Conservation (phyloP, 2,329 filamentous ascomycete species). For the Cytospora mali region DNA sequence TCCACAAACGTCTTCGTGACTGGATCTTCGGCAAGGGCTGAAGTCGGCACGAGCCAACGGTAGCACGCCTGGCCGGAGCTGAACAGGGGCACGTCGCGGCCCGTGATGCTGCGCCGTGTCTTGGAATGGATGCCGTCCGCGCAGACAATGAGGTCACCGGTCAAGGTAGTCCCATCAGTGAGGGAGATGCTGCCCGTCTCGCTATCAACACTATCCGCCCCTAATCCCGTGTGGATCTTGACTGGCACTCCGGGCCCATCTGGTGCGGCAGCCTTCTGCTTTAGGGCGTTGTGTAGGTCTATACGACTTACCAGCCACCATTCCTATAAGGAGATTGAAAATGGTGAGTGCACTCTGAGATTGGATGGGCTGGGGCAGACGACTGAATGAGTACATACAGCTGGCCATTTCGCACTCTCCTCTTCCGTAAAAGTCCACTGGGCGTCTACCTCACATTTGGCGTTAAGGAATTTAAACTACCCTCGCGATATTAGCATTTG, state of each 20-base stretch:
- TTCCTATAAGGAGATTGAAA: neutral
- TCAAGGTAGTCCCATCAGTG: conserved; percentile 19
- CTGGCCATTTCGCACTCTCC: conserved; percentile 10
- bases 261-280: conserved; percentile 14
- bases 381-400: conserved; percentile 12
- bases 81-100: conserved; percentile 11
- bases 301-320: conserved; percentile 24
- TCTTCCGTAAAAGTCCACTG: conserved; percentile 1
- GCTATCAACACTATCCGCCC: conserved; percentile 11
- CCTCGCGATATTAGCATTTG: neutral
- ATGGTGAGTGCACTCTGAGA: neutral
- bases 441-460: conserved; percentile 5
- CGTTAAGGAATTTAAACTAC: conserved; percentile 21
- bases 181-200: conserved; percentile 18
- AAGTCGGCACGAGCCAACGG: conserved; percentile 20
- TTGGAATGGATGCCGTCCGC: conserved; percentile 24
- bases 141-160: conserved; percentile 23
- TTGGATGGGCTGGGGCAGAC: neutral
- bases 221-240: conserved; percentile 18
- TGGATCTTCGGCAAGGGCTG: conserved; percentile 8
- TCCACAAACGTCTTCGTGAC: conserved; percentile 14
- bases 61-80: conserved; percentile 19
- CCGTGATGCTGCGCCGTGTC: conserved; percentile 9
- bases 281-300: conserved; percentile 23
- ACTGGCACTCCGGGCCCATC: conserved; percentile 10